Evolutionary conservation across 768 basidiomycete genomes (phyloP).

Genomic region (Pilatotrama ljubarskyi): DNA sequence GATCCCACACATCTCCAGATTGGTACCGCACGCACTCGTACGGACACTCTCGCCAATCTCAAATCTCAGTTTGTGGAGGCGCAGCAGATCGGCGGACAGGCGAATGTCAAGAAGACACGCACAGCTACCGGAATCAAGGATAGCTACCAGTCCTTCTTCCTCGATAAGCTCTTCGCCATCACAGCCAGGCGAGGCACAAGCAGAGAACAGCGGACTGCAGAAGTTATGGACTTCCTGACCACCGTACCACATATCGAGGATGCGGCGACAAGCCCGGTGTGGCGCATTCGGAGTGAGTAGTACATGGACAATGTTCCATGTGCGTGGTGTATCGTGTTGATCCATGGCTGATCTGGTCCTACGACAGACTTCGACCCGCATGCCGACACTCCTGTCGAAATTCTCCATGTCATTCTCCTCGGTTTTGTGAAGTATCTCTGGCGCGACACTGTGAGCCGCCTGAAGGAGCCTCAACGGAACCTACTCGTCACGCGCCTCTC

Average conservation of each 20-base stretch:
- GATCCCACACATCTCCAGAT: neutral
- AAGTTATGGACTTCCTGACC: constrained; percentile 6
- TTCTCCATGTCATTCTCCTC: constrained; percentile 44
- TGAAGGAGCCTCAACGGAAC: constrained; percentile 26
- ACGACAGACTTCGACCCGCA: constrained; percentile 42
- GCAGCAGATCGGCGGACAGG: neutral
- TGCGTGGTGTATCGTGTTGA: too few species aligned
- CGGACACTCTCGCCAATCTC: neutral
- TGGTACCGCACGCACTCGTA: neutral
- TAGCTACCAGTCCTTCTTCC: constrained; percentile 31
- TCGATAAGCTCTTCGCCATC: constrained; percentile 18
- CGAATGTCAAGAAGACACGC: constrained; percentile 16
- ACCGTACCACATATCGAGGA: constrained; percentile 13
- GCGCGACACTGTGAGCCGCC: constrained; percentile 34
- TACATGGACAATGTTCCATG: too few species aligned
- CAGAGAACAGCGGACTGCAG: constrained; percentile 19
- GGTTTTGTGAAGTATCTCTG: constrained; percentile 52
- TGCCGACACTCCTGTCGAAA: constrained; percentile 45
- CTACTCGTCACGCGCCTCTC: constrained; percentile 31
- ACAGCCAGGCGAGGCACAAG: neutral
- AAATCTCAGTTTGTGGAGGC: neutral
- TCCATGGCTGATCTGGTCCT: neutral
- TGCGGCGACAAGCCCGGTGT: constrained; percentile 37
- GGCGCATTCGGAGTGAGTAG: constrained; percentile 24
- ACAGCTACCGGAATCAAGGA: constrained; percentile 38